These are phyloP conservation scores for Nitzschia inconspicua DNA, from an alignment of 108 stramenopile species.

Conservation along the genomic window DNA sequence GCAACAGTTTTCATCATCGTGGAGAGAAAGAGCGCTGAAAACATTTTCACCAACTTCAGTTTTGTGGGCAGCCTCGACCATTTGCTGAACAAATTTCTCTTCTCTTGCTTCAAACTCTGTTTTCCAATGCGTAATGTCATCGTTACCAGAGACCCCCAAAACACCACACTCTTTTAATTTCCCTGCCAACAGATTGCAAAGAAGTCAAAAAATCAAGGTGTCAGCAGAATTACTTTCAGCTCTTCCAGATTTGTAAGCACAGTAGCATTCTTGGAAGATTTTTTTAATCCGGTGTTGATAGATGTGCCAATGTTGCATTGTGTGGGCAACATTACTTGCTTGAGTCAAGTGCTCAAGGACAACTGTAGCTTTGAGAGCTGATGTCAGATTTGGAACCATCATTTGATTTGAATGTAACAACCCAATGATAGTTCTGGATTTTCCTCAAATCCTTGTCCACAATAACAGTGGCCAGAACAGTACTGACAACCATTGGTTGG, in stretches of 20 bases:
- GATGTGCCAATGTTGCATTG: constrained; percentile 51
- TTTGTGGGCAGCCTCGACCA: too few species aligned
- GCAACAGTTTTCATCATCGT: too few species aligned
- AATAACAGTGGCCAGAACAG: constrained; percentile 17
- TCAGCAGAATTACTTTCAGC: constrained; percentile 32
- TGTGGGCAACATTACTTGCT: constrained; percentile 49
- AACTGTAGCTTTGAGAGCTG: constrained; percentile 32
- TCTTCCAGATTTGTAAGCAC: constrained; percentile 30
- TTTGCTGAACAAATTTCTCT: constrained; percentile 3
- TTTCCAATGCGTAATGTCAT: constrained; percentile 6
- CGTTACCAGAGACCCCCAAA: constrained; percentile 16
- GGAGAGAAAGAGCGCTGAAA: too few species aligned
- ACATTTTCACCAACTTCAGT: too few species aligned
- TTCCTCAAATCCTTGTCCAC: constrained; percentile 20
- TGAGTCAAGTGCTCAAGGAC: constrained; percentile 53
- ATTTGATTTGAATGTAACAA: constrained; percentile 6
- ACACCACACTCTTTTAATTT: too few species aligned
- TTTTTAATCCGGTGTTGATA: constrained; percentile 52
- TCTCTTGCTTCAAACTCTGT: constrained; percentile 13
- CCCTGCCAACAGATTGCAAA: constrained; percentile 39
- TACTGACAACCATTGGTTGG: constrained; percentile 10
- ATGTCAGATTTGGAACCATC: neutral
- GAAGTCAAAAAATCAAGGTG: too few species aligned
- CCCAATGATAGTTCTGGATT: constrained; percentile 27
- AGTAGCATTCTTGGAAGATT: constrained; percentile 42